Evolutionary conservation across 495 filamentous ascomycete genomes (phyloP).

Genomic region (Penicillium ochrochloron): DNA sequence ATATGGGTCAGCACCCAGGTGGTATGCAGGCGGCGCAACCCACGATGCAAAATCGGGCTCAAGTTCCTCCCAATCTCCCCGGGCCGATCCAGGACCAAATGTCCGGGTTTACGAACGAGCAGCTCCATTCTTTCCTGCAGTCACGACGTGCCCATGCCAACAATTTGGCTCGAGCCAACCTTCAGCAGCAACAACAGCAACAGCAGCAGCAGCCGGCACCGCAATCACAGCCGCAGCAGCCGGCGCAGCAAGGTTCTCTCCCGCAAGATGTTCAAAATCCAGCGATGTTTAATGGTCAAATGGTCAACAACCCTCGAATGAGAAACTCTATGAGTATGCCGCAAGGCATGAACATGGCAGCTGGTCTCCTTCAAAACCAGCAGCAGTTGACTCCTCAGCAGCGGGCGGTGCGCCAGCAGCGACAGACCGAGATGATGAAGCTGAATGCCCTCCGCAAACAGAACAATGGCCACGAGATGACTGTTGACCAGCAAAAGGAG

Average conservation of each 20-base stretch:
- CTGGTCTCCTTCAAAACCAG: conserved; percentile 36
- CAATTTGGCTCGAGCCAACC: conserved; percentile 34
- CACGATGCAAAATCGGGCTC: conserved; percentile 41
- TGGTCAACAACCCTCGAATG: conserved; percentile 43
- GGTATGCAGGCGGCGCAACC: conserved; percentile 37
- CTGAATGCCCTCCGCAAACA: conserved; percentile 46
- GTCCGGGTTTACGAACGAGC: conserved; percentile 39
- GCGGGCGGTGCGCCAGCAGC: conserved; percentile 39
- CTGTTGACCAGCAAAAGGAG: conserved; percentile 45
- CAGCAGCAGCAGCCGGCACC: conserved; percentile 33
- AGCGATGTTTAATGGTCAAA: conserved; percentile 43
- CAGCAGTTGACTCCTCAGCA: conserved; percentile 46
- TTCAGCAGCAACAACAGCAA: conserved; percentile 31
- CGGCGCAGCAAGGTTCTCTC: conserved; percentile 27
- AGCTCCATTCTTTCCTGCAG: conserved; percentile 40
- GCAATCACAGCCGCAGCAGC: conserved; percentile 10
- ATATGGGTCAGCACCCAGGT: conserved; percentile 38
- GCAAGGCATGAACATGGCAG: conserved; percentile 36
- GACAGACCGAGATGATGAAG: conserved; percentile 42
- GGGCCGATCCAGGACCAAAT: conserved; percentile 43
- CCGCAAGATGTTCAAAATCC: conserved; percentile 45
- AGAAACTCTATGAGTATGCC: conserved; percentile 39
- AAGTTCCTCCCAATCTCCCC: conserved; percentile 43
- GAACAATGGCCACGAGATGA: conserved; percentile 49
- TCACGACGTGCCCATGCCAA: conserved; percentile 37